phyloP scores from a whole-genome alignment of 139 green algal genomes.

The Auxenochlorella pyrenoidosa region DNA sequence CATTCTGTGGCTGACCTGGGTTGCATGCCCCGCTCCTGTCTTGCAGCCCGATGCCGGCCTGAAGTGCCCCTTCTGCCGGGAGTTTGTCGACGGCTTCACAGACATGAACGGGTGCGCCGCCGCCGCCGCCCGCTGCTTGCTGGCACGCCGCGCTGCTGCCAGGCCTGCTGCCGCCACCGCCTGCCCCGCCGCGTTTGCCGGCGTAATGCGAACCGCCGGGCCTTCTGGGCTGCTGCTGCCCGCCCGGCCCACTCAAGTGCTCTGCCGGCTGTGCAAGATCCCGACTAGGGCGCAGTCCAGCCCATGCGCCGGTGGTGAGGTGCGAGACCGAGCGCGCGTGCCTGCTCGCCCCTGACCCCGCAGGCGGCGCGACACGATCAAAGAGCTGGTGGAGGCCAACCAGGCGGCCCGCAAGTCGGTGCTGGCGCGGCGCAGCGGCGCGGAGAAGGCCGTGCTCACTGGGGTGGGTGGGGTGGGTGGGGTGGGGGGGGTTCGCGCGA shows the following conservation, averaged over 20 bases:
- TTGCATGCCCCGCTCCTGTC: neutral
- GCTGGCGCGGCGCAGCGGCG: neutral
- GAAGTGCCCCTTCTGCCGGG: slow-evolving; percentile 49
- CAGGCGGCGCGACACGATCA: slow-evolving; percentile 5
- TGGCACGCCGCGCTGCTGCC: neutral
- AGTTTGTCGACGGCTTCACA: slow-evolving; percentile 38
- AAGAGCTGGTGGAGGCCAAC: slow-evolving; percentile 27
- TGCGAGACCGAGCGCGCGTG: neutral
- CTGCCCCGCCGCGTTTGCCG: too few species aligned
- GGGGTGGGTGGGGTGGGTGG: neutral
- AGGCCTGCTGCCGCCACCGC: neutral
- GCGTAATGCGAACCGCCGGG: too few species aligned
- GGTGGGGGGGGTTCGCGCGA: neutral
- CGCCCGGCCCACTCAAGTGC: too few species aligned
- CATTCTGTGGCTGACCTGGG: neutral
- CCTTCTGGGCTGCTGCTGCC: too few species aligned
- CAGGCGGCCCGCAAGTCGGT: slow-evolving; percentile 19
- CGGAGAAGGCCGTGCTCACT: neutral
- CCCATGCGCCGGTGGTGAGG: too few species aligned
- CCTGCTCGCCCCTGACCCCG: neutral
- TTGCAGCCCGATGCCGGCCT: slow-evolving; percentile 47
- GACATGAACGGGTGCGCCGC: slow-evolving; percentile 33
- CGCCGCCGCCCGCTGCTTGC: neutral
- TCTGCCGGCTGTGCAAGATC: too few species aligned
- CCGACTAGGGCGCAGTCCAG: too few species aligned